A percentile compares a stretch with the other conserved stretches of the same genome.
These are phyloP conservation scores for Xylaria sp. DNA, from an alignment of 495 filamentous ascomycete genomes.

Conservation along the genomic window DNA sequence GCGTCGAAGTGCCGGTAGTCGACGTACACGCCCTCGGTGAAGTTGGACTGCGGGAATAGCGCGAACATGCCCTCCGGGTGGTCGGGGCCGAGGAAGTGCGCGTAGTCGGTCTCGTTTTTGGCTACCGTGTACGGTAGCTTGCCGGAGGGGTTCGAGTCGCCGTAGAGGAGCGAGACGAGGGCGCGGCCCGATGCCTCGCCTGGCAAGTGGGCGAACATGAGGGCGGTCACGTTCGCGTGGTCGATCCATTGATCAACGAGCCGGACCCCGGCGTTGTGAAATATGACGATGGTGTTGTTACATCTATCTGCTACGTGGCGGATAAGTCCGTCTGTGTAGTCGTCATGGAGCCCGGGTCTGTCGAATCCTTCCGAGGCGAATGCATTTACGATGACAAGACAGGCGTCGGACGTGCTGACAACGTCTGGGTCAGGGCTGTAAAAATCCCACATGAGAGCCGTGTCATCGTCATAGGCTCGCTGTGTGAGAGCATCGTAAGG, in stretches of 20 bases:
- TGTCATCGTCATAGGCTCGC: conserved; percentile 50
- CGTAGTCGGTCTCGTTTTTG: conserved; percentile 59
- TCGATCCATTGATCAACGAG: conserved; percentile 55
- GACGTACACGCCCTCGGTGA: conserved; percentile 58
- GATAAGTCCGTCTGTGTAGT: conserved; percentile 56
- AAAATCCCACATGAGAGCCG: conserved; percentile 43
- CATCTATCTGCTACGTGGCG: conserved; percentile 52
- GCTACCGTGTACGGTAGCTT: conserved; percentile 68
- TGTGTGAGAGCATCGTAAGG: conserved; percentile 60
- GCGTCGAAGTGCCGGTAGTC: conserved; percentile 65
- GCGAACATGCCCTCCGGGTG: conserved; percentile 20
- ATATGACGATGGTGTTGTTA: conserved; percentile 60
- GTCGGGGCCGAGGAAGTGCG: conserved; percentile 27
- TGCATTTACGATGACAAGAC: conserved; percentile 60
- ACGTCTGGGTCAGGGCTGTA: conserved; percentile 35
- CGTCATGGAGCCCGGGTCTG: conserved; percentile 35
- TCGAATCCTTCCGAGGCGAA: conserved; percentile 54
- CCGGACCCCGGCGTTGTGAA: conserved; percentile 57
- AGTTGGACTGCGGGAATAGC: conserved; percentile 54
- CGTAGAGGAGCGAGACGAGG: conserved; percentile 58
- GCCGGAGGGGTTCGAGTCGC: conserved; percentile 57
- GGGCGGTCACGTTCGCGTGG: conserved; percentile 59
- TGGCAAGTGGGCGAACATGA: conserved; percentile 58
- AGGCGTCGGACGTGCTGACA: conserved; percentile 57
- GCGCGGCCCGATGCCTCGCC: conserved; percentile 58